These are phyloP conservation scores for Hymenoscyphus infarciens DNA, from an alignment of 2,329 filamentous ascomycete species.

Conservation along the genomic window DNA sequence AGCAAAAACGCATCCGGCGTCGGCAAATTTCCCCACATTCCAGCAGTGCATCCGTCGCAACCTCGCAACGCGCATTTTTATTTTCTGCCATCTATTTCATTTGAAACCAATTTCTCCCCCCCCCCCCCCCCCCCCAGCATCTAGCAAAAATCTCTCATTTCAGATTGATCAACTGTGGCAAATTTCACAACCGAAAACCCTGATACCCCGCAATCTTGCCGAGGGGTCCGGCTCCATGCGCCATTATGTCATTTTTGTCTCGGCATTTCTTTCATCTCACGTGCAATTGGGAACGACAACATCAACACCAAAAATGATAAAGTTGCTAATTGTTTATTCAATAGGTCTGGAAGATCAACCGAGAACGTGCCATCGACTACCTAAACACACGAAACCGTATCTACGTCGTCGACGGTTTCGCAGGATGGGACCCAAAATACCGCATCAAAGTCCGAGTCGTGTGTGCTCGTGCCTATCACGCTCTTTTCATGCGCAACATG, in stretches of 20 bases:
- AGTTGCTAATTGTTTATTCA: constrained; percentile 18
- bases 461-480: constrained; percentile 98
- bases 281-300: constrained; percentile 13
- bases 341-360: constrained; percentile 99
- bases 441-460: constrained; percentile 96
- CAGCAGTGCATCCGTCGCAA: neutral
- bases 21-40: constrained; percentile 6
- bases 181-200: neutral
- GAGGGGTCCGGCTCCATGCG: constrained; percentile 18
- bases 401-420: constrained; percentile 96
- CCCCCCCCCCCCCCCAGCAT: neutral
- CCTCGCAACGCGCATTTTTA: constrained; percentile 5
- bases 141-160: neutral
- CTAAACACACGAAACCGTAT: constrained; percentile 98
- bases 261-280: constrained; percentile 19
- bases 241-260: constrained; percentile 27
- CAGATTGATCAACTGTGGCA: neutral
- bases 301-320: neutral
- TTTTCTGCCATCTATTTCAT: neutral
- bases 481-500: constrained; percentile 99
- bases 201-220: constrained; percentile 26
- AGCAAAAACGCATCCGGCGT: neutral
- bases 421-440: constrained; percentile 98
- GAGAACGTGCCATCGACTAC: constrained; percentile 97
- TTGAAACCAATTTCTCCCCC: neutral